Base-by-base conservation (phyloP, 2,329 filamentous ascomycete species). In the Verticillium alfalfae region DNA sequence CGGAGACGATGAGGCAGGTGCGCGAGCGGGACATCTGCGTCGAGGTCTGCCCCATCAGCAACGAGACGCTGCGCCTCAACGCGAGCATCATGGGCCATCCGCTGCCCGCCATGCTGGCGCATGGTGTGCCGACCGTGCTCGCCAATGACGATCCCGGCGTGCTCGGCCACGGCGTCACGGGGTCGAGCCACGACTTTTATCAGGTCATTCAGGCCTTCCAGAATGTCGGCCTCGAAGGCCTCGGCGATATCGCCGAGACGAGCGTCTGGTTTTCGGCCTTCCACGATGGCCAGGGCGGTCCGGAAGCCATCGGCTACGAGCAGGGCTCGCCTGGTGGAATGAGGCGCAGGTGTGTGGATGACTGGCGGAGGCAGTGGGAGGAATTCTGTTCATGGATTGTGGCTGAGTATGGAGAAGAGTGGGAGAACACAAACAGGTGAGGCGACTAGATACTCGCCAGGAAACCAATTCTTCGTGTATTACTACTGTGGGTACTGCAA, bases 101-200 rank as follows among this genome's bases (percentile, higher is more conserved):
- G 1, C 80, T 96, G 0, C 91, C 91, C 0, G 89, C 90, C 1
- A 81, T 96, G 0, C 80, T 96, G 3, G 86, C 92, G 2, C 84
- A 91, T 54, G 92, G 92, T 26, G 90, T 96, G 1, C 75, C 89
- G 3, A 92, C 91, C 66, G 84, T 87, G 5, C 81, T 96, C 5
- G 90, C 87, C 75, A 94, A 94, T 70, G 91, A 95, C 70, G 90
- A 94, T 69, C 91, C 91, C 1, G 89, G 88, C 0, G 89, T 95
- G 63, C 79, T 94, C 1, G 91, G 91, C 12, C 89, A 93, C 68
- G 89, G 88, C 59, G 83, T 81, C 16, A 88, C 85, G 45, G 90
- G 90, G n/a, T 84, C 92, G 79, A 92, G 88, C 5, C 89, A 93
- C 73, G 91, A 95, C 73, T 94, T 93, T 75, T 96, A 91, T 90